phyloP scores from a whole-genome alignment of 768 basidiomycete genomes.

The Chlorophyllum brunneum region DNA sequence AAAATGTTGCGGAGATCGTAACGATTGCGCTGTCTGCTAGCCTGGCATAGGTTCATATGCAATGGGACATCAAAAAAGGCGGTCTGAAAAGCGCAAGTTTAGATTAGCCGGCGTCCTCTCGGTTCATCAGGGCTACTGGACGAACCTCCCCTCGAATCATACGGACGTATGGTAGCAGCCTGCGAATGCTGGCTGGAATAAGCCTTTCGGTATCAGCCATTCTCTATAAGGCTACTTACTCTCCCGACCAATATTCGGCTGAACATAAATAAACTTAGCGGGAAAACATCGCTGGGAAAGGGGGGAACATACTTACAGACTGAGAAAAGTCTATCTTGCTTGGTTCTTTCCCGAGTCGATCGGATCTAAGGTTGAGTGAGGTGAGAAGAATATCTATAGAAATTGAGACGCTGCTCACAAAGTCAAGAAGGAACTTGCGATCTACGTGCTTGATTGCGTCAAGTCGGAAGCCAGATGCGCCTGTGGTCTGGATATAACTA shows the following conservation, averaged over 20 bases:
- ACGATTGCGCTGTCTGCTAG: constrained; percentile 59
- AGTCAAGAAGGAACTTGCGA: constrained; percentile 59
- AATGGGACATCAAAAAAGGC: constrained; percentile 91
- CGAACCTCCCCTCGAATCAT: constrained; percentile 64
- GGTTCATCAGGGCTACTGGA: background rate
- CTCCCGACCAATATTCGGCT: constrained; percentile 82
- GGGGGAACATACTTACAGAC: constrained; percentile 34
- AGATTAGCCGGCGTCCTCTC: background rate
- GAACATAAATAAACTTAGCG: constrained; percentile 24
- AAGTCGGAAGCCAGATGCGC: constrained; percentile 72
- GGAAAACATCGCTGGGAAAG: background rate
- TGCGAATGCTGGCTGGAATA: constrained; percentile 35
- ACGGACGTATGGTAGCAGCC: constrained; percentile 53
- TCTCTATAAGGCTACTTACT: constrained; percentile 36
- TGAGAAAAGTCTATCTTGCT: constrained; percentile 52
- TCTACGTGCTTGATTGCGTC: constrained; percentile 94
- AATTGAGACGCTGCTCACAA: constrained; percentile 41
- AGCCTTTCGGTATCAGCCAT: constrained; percentile 3
- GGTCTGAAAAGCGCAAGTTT: constrained; percentile 40
- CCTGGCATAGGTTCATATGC: constrained; percentile 78
- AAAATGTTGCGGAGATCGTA: constrained; percentile 80
- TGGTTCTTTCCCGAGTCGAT: constrained; percentile 40
- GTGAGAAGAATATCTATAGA: background rate
- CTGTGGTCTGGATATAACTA: constrained; percentile 48
- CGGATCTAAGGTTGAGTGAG: constrained; percentile 39